Conservation (phyloP, 1,284 basidiomycete species). For the Peniophora sp. region DNA sequence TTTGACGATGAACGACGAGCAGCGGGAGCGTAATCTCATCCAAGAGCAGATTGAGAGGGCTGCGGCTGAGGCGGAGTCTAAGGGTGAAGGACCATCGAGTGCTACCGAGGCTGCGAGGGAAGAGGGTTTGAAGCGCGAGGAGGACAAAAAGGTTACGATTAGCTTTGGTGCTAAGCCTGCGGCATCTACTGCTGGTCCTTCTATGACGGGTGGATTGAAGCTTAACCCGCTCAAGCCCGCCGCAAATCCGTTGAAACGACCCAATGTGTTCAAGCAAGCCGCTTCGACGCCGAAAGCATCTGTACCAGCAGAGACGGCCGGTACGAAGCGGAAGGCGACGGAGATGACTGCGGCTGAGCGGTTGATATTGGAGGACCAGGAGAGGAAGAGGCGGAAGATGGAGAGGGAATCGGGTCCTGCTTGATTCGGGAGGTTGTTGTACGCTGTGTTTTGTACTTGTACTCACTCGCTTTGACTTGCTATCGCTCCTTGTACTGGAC, state of each 20-base stretch:
- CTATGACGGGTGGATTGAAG: conserved; percentile 49
- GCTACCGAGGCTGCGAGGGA: conserved; percentile 33
- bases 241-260: conserved; percentile 49
- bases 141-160: conserved; percentile 69
- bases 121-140: conserved; percentile 66
- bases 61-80: conserved; percentile 22
- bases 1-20: conserved; percentile 87
- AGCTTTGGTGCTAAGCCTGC: conserved; percentile 55
- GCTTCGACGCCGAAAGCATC: conserved; percentile 14
- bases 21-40: conserved; percentile 85
- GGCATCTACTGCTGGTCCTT: conserved; percentile 16
- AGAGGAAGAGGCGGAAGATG: conserved; percentile 69
- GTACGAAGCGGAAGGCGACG: conserved; percentile 48
- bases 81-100: conserved; percentile 14
- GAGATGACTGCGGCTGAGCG: conserved; percentile 74
- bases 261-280: conserved; percentile 69
- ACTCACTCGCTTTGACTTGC: neutral
- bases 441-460: neutral
- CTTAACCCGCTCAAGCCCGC: conserved; percentile 40
- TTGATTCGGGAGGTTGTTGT: conserved; percentile 1
- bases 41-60: conserved; percentile 94
- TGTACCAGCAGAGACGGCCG: conserved; percentile 3
- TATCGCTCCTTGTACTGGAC: neutral
- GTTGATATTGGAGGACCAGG: conserved; percentile 82
- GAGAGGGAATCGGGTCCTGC: conserved; percentile 40